Evolutionary conservation across 108 stramenopile species (phyloP).

Genomic region (Cyclotella kingstonii): DNA sequence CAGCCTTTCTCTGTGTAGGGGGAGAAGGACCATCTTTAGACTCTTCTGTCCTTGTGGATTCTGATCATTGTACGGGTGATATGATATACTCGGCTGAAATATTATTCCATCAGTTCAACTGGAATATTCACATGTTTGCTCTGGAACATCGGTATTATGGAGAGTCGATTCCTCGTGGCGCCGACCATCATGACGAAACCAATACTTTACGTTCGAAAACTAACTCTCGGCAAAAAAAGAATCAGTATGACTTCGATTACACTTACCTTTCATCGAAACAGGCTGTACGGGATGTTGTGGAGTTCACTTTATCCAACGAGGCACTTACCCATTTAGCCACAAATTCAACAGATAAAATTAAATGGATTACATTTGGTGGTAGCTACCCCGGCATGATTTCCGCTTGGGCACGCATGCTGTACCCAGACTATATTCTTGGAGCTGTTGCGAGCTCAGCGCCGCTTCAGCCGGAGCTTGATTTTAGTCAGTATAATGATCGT

Average conservation of each 20-base stretch:
- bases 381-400: constrained; percentile 88
- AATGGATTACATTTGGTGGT: constrained; percentile 88
- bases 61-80: constrained; percentile 88
- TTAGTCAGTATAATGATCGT: constrained; percentile 73
- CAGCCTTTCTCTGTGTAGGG: constrained; percentile 81
- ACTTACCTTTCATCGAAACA: constrained; percentile 72
- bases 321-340: constrained; percentile 13
- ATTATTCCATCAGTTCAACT: constrained; percentile 17
- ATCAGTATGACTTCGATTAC: neutral
- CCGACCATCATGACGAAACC: constrained; percentile 3
- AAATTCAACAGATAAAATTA: neutral
- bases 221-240: neutral
- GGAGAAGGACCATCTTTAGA: constrained; percentile 84
- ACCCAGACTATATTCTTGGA: constrained; percentile 77
- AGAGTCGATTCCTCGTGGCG: constrained; percentile 51
- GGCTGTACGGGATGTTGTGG: constrained; percentile 80
- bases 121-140: constrained; percentile 66
- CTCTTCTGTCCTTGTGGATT: constrained; percentile 65
- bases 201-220: neutral
- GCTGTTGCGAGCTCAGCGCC: constrained; percentile 87
- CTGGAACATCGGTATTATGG: constrained; percentile 94
- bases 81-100: constrained; percentile 75
- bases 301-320: constrained; percentile 51
- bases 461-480: constrained; percentile 71
- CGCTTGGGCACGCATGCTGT: constrained; percentile 77